Evolutionary conservation across 2,329 filamentous ascomycete species (phyloP), one percentile per base, ranked within the genome.

Genomic region (Hortaea sp.): DNA sequence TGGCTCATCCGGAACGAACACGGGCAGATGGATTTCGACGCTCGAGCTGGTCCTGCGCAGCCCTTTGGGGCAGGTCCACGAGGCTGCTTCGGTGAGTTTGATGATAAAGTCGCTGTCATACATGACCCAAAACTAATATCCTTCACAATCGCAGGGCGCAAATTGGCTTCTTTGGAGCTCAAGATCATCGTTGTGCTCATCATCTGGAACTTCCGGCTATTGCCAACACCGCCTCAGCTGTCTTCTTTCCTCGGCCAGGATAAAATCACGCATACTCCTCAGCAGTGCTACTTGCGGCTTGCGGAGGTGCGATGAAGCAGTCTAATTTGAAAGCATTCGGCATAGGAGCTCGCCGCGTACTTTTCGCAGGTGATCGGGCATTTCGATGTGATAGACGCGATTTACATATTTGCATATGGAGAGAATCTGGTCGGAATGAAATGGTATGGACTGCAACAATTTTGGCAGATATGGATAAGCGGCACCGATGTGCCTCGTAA

Each of bases 41-140:
- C 59, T 1, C 52, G 57, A 31, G 62, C 66, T 4, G 54, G 68
- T 7, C 66, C 67, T 28, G 45, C 43, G 5, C 45, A 65, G 32
- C 54, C 59, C 1, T 70, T 70, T 49, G 65, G 66, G 0, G 58
- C 59, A 2, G 68, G 67, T 1, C 54, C 57, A 13, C 50, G 68
- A 5, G 65, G 63, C 1, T 69, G 67, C 47, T 62, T 63, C 47
- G 66, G 65, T 61, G 47, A 43, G 54, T n/a, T 35, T 35, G 7
- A 20, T 20, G 20, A 20, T 20, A 4, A 20, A 20, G 20, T n/a
- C n/a, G n/a, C n/a, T n/a, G n/a, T n/a, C n/a, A n/a, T n/a, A n/a
- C n/a, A n/a, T n/a, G n/a, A n/a, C n/a, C n/a, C n/a, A n/a, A n/a
- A 20, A 20, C 20, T 20, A 20, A 20, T 20, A 20, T n/a, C 20